Base-by-base conservation (phyloP, 495 filamentous ascomycete species). In the Aspergillus olivimuriae region DNA sequence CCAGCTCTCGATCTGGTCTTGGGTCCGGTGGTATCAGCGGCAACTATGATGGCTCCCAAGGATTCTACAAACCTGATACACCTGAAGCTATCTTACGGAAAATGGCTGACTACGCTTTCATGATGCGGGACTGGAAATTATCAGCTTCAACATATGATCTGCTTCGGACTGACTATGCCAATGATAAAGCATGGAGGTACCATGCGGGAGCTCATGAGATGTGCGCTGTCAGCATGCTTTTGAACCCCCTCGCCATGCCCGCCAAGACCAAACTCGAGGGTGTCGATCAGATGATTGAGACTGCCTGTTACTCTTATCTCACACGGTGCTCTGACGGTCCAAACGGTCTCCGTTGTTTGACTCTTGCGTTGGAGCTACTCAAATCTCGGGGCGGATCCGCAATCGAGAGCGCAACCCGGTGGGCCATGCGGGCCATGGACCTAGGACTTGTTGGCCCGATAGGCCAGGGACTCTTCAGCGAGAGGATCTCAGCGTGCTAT, bases 181-280 rank as follows among this genome's bases (percentile, higher is more conserved):
- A 90, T 57, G 91, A 97, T 60, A 95, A 96, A 62, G 92, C 92
- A 1, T 97, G 94, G 92, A 84, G 75, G 52, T 89, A 96, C 51
- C 88, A 96, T 58, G 92, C 94, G 0, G 89, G 85, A 1, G 84
- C 86, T 11, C 84, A 89, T 60, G 92, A 98, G 66, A 95, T 97
- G 89, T 78, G 82, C 4, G 92, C 87, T 10, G 72, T 96, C 3
- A 85, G 82, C 47, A 77, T 83, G 24, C 77, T 98, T 24, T 66
- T 98, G 18, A 81, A 80, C 52, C 81, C 83, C 16, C 76, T 83
- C 41, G 73, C 76, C 18, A 73, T 86, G 46, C 80, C 80, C 2
- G 78, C 80, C 15, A 94, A 85, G 53, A 77, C 74, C 33, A 79
- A 87, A 56, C 63, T 83, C 8, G 94, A 97, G 42, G 81, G 71